Conservation (phyloP, 2,329 filamentous ascomycete genomes). For the Kalmusia sp. region DNA sequence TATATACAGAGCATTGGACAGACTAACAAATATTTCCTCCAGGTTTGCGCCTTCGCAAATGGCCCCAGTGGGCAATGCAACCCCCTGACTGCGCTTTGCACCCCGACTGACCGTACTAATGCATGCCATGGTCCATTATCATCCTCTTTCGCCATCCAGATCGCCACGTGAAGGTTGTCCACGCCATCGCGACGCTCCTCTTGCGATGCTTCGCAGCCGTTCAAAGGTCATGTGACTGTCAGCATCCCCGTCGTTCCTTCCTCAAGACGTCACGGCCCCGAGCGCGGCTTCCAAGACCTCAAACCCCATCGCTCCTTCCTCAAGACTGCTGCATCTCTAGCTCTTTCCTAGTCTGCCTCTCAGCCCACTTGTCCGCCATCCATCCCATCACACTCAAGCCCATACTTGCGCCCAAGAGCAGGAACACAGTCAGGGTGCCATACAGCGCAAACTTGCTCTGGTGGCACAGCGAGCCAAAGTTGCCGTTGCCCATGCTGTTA, state of each 20-base stretch:
- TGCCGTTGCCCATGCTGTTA: conserved; percentile 40
- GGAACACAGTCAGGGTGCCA: conserved; percentile 50
- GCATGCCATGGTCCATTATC: background rate
- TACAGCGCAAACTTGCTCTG: conserved; percentile 55
- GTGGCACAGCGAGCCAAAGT: conserved; percentile 49
- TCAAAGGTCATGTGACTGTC: too few relatives aligned
- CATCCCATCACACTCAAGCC: conserved; percentile 43
- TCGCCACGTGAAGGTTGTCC: too few relatives aligned
- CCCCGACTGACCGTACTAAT: background rate
- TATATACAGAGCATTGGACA: background rate
- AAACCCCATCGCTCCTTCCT: background rate
- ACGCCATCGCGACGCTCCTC: too few relatives aligned
- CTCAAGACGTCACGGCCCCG: too few relatives aligned
- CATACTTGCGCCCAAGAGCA: conserved; percentile 46
- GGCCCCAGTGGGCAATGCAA: background rate
- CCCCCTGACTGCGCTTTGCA: background rate
- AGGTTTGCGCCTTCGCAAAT: background rate
- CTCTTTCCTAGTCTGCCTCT: conserved; percentile 41
- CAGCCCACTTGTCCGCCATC: conserved; percentile 46
- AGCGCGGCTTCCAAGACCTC: too few relatives aligned
- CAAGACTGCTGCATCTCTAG: conserved; percentile 29
- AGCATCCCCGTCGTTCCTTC: too few relatives aligned
- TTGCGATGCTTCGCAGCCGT: too few relatives aligned
- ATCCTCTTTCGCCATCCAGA: background rate
- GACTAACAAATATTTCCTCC: background rate